These are phyloP conservation scores for Citropsis articulata DNA, from an alignment of 345 rosid species.

Conservation along the genomic window DNA sequence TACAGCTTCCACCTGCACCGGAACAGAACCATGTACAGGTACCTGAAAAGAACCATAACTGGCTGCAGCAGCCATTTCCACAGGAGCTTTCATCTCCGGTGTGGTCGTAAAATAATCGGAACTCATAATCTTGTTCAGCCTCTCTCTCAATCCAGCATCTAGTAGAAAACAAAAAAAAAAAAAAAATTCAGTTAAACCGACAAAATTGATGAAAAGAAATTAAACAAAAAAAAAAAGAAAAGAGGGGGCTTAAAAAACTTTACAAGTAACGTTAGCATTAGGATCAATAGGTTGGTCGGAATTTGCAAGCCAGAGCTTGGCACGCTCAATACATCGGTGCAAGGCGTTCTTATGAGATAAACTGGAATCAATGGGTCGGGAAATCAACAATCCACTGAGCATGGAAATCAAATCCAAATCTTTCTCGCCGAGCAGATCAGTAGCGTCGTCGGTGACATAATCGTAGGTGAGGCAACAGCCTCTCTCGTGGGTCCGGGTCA, in stretches of 20 bases:
- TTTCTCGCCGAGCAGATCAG: constrained; percentile 76
- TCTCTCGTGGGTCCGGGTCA: constrained; percentile 84
- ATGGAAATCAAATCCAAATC: constrained; percentile 78
- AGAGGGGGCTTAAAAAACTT: neutral
- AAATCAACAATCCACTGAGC: constrained; percentile 55
- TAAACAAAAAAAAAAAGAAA: neutral
- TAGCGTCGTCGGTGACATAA: constrained; percentile 84
- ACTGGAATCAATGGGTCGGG: constrained; percentile 77
- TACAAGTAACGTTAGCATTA: constrained; percentile 60
- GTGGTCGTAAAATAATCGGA: constrained; percentile 77
- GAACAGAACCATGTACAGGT: constrained; percentile 35
- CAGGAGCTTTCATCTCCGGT: constrained; percentile 86
- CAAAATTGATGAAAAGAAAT: neutral
- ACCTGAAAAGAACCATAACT: constrained; percentile 63
- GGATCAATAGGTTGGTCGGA: constrained; percentile 63
- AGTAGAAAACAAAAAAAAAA: constrained; percentile 4
- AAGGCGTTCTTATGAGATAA: constrained; percentile 80
- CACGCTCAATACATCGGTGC: constrained; percentile 70
- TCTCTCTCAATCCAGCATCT: constrained; percentile 80
- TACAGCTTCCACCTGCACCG: constrained; percentile 43
- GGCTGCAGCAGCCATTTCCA: constrained; percentile 74
- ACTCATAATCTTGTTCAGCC: constrained; percentile 75
- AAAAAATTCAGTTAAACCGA: neutral
- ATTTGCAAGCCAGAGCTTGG: constrained; percentile 67
- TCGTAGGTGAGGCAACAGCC: constrained; percentile 91